A percentile compares a stretch with the other conserved stretches of the same genome.
These are phyloP conservation scores for Alternaria burnsii DNA, from an alignment of 2,329 filamentous ascomycete species.

Conservation along the genomic window DNA sequence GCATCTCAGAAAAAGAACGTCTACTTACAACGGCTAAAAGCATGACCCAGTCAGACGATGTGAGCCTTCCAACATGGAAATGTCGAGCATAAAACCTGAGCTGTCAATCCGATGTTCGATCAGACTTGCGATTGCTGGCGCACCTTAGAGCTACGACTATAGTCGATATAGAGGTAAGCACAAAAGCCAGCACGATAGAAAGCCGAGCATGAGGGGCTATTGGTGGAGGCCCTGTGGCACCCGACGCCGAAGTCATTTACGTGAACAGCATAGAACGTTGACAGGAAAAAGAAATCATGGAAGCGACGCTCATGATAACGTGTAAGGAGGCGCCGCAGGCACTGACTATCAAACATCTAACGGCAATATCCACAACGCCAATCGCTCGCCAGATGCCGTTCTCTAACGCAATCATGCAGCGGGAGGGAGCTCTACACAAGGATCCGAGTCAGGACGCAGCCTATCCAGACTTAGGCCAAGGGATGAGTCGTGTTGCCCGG, in stretches of 20 bases:
- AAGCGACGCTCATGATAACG: slow-evolving; percentile 4
- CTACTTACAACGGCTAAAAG: slow-evolving; percentile 36
- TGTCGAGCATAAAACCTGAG: slow-evolving; percentile 43
- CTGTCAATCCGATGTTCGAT: not conserved
- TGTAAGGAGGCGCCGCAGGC: slow-evolving; percentile 1
- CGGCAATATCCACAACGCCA: slow-evolving; percentile 1
- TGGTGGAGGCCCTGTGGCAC: not conserved
- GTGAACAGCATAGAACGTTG: not conserved
- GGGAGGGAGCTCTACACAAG: slow-evolving; percentile 16
- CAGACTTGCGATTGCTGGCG: not conserved
- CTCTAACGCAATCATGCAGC: slow-evolving; percentile 15
- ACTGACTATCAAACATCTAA: slow-evolving; percentile 17
- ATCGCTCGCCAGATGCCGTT: slow-evolving; percentile 14
- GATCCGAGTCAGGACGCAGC: slow-evolving; percentile 28
- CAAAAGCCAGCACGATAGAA: slow-evolving; percentile 34
- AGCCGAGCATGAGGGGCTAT: slow-evolving; percentile 38
- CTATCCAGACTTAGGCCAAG: slow-evolving; percentile 7
- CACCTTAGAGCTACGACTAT: slow-evolving; percentile 42
- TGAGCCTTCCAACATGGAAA: slow-evolving; percentile 37
- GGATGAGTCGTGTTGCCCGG: slow-evolving; percentile 10
- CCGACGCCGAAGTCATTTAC: not conserved
- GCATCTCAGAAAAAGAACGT: not conserved
- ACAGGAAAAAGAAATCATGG: slow-evolving; percentile 3
- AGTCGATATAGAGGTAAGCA: slow-evolving; percentile 40
- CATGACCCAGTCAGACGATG: slow-evolving; percentile 43